Evolutionary conservation across 495 filamentous ascomycete genomes (phyloP), one percentile per base, ranked within the genome.

Genomic region (Aspergillus mulundensis): DNA sequence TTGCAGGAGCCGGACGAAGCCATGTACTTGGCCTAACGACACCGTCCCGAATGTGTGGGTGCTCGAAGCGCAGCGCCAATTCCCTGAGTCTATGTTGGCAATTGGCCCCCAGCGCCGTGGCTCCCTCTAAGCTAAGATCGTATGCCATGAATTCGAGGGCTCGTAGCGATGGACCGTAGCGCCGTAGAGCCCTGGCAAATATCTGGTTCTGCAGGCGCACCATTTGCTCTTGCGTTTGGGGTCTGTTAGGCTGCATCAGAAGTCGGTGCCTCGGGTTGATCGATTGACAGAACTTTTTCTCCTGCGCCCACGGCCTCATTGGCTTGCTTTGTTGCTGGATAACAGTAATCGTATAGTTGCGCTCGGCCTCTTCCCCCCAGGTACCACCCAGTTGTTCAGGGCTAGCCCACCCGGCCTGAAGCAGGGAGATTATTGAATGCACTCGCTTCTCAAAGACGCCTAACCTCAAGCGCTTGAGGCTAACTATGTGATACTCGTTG

Each of bases 61-160:
- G 70, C 41, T 74, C 71, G 47, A 74, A 68, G 10, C 71, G 67
- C 19, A 70, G 56, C n/a, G 62, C 68, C 28, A 74, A 56, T 50
- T 71, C 64, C 16, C 60, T 61, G 24, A 74, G 55, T 12, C 50
- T 61, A 39, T 60, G 41, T 41, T 60, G 56, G 41, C 69, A 70
- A 21, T 49, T 59, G 2, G 47, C 42, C 7, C 56, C 62, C 7
- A 70, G 25, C 20, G 66, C 60, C 23, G 36, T 53, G 6, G 68
- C 66, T 20, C 66, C 62, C 12, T 65, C 56, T 3, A 46, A 28
- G 43, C 68, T 59, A 14, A 70, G 38, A 45, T 66, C 63, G 47
- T 70, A 70, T 23, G 66, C 66, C 66, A 70, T 64, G 38, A 70
- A 66, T 28, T 70, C 68, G n/a, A 70, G 53, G 5, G 60, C 57